These are phyloP conservation scores for Alloteropsis semialata DNA, from an alignment of 176 grass and related monocot species.

Conservation along the genomic window DNA sequence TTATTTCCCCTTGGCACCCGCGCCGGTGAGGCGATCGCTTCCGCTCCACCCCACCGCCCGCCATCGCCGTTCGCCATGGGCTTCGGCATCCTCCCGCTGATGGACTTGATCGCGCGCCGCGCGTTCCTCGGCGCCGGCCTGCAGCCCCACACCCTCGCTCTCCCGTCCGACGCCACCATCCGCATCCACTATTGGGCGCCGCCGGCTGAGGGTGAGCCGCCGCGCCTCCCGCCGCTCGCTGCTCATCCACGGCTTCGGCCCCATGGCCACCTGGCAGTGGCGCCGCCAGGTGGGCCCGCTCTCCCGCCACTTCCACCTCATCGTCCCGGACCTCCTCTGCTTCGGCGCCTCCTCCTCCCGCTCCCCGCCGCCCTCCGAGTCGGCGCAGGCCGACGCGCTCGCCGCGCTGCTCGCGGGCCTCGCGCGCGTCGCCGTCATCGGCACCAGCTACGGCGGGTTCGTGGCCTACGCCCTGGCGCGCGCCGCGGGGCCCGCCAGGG, in stretches of 20 bases:
- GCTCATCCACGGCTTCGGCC: slow-evolving; percentile 82
- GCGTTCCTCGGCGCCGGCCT: slow-evolving; percentile 59
- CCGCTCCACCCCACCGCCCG: neutral
- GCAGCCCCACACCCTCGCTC: slow-evolving; percentile 33
- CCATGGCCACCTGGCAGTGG: slow-evolving; percentile 81
- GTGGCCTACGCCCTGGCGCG: slow-evolving; percentile 75
- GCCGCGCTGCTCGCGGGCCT: slow-evolving; percentile 23
- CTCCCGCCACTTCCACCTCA: slow-evolving; percentile 59
- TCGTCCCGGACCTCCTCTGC: slow-evolving; percentile 77
- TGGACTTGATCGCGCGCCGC: slow-evolving; percentile 42
- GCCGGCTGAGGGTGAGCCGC: slow-evolving; percentile 34
- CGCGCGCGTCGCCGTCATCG: slow-evolving; percentile 31
- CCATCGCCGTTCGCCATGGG: slow-evolving; percentile 24
- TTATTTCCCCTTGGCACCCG: neutral
- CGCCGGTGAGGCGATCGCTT: neutral
- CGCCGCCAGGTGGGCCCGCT: slow-evolving; percentile 28
- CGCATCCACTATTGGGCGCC: slow-evolving; percentile 41
- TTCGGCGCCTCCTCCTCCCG: slow-evolving; percentile 54
- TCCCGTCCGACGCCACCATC: slow-evolving; percentile 22
- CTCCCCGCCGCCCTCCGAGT: slow-evolving; percentile 41
- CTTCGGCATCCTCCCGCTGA: slow-evolving; percentile 47
- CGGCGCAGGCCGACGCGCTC: slow-evolving; percentile 56
- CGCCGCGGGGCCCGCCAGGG: slow-evolving; percentile 26
- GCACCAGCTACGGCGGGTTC: slow-evolving; percentile 91
- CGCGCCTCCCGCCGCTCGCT: slow-evolving; percentile 43